Base-by-base conservation (phyloP, 768 basidiomycete species). In the Suillus sp. region DNA sequence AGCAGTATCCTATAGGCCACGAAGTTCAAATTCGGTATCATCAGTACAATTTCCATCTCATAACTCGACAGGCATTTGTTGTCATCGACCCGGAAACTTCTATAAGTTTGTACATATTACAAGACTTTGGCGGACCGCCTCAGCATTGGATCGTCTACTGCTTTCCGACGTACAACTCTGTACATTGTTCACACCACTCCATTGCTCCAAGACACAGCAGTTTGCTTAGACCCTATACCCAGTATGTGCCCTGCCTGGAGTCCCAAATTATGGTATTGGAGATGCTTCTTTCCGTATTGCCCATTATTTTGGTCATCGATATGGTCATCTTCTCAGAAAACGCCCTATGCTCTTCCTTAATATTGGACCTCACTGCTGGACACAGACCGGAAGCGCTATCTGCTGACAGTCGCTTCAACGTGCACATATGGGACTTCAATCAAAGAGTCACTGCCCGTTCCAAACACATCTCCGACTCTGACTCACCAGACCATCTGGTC, bases 211-310 rank as follows among this genome's bases (percentile, higher is more conserved):
- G 48, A 27, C 8, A 8, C 48, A 10, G 27, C 27, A 10, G 27
- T 4, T 18, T 27, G 48, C 27, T 16, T 16, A 10, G 48, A 50
- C 48, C 25, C 27, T 4, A 8, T 48, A 22, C 47, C 47, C 47
- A 25, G 25, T 48, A 13, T 13, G 22, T 25, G 10, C 13, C 25
- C 14, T 25, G 13, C 8, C 22, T 48, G 13, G 47, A 48, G 47
- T 48, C 25, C 47, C 47, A 48, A 50, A 50, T 50, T 8, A 50
- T 50, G 48, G 48, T 50, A 3, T 30, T 50, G 27, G 48, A 50
- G 27, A 30, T 18, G 25, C 2, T 30, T 13, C 16, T 30, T 27
- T 27, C 27, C 14, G 8, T 18, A 50, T 16, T 2, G 14, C 48
- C 48, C 27, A 0, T 30, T 16, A 18, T 50, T 30, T 9, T 30